Evolutionary conservation across 139 green algal genomes (phyloP).

Genomic region (Tetradesmus lagerheimii): DNA sequence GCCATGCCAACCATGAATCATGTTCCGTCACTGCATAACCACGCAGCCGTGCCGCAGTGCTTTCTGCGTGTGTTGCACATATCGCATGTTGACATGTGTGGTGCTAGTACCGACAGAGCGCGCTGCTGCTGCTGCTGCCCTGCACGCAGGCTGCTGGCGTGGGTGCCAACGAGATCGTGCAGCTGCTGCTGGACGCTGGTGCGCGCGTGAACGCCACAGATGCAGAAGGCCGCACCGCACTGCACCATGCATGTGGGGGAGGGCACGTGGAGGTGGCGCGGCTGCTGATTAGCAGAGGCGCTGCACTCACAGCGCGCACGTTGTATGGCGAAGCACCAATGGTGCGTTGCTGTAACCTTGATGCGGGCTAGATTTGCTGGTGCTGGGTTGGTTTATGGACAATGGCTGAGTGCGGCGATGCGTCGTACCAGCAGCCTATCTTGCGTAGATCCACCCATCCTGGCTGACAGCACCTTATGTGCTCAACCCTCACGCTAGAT

Average conservation of each 20-base stretch:
- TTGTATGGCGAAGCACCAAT: conserved; percentile 49
- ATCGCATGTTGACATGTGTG: neutral
- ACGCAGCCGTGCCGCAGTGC: neutral
- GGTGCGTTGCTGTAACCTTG: neutral
- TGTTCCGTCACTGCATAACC: no score
- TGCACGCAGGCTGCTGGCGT: conserved; percentile 52
- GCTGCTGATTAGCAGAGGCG: conserved; percentile 53
- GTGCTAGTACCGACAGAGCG: neutral
- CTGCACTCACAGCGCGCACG: conserved; percentile 39
- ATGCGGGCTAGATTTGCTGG: no score
- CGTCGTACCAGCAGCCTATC: no score
- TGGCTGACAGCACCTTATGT: no score
- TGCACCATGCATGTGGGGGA: conserved; percentile 61
- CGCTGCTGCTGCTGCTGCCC: neutral
- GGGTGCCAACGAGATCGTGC: conserved; percentile 52
- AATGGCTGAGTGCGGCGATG: no score
- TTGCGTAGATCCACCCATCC: no score
- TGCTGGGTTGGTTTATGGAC: no score
- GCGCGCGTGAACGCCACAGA: conserved; percentile 53
- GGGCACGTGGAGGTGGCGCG: conserved; percentile 51
- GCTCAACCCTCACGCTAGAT: no score
- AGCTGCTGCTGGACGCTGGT: conserved; percentile 59
- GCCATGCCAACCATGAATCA: no score
- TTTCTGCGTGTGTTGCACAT: neutral
- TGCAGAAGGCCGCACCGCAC: conserved; percentile 49